Evolutionary conservation across 495 filamentous ascomycete genomes (phyloP).

Genomic region (Tetracladium setigerum): DNA sequence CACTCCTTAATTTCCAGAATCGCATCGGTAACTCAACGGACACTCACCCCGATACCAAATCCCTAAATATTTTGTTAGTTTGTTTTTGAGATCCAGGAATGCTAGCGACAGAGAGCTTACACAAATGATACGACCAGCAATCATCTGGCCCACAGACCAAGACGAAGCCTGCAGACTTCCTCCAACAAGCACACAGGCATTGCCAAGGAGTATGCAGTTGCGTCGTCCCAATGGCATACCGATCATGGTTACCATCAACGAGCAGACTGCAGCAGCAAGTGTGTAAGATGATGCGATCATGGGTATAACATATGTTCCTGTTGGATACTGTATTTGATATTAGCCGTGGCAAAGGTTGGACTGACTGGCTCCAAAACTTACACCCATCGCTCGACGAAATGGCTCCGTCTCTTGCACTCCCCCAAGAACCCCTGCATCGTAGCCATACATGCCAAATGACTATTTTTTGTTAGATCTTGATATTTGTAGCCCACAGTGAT

Average conservation of each 20-base stretch:
- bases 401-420: constrained; percentile 28
- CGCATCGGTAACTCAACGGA: too few species aligned
- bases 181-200: constrained; percentile 2
- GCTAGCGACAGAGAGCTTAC: not conserved
- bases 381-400: constrained; percentile 28
- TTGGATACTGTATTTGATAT: constrained; percentile 18
- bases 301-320: constrained; percentile 26
- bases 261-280: constrained; percentile 28
- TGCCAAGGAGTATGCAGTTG: constrained; percentile 5
- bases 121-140: constrained; percentile 4
- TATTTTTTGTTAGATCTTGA: too few species aligned
- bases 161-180: constrained; percentile 1
- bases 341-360: not conserved
- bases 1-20: too few species aligned
- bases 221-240: constrained; percentile 18
- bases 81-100: constrained; percentile 1
- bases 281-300: constrained; percentile 30
- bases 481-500: too few species aligned
- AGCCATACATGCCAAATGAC: too few species aligned
- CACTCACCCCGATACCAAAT: too few species aligned
- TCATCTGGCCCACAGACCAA: not conserved
- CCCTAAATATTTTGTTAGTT: not conserved
- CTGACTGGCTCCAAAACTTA: too few species aligned
- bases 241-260: constrained; percentile 19
- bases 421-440: constrained; percentile 34